These are phyloP conservation scores for Gonapodya sp. DNA, from an alignment of 192 early-diverging fungal species.

Conservation along the genomic window DNA sequence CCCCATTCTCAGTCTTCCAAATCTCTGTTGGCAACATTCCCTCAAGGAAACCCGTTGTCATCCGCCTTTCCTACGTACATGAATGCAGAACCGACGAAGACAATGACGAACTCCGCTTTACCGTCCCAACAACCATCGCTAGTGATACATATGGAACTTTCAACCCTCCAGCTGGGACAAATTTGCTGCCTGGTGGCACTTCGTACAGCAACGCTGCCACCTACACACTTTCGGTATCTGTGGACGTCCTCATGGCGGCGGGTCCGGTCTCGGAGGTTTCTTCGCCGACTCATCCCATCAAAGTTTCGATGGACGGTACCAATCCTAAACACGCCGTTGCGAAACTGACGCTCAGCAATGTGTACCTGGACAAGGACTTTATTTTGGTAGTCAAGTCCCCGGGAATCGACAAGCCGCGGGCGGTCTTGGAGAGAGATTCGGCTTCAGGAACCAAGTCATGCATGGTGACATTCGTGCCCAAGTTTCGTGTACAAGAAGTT, in stretches of 20 bases:
- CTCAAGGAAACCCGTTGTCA: conserved; percentile 19
- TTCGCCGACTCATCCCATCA: conserved; percentile 31
- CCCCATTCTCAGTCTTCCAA: conserved; percentile 28
- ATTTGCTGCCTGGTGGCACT: conserved; percentile 10
- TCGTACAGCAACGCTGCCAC: background rate
- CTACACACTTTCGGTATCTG: background rate
- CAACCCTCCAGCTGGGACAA: background rate
- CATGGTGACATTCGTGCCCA: conserved; percentile 33
- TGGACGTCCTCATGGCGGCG: conserved; percentile 19
- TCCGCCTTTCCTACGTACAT: conserved; percentile 34
- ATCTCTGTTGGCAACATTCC: conserved; percentile 36
- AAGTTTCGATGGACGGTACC: conserved; percentile 13
- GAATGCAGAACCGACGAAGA: conserved; percentile 38
- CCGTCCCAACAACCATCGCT: conserved; percentile 28
- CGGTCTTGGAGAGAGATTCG: conserved; percentile 26
- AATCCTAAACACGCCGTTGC: conserved; percentile 10
- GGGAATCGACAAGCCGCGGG: conserved; percentile 25
- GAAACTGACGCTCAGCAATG: background rate
- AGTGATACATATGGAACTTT: conserved; percentile 26
- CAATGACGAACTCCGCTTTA: conserved; percentile 31
- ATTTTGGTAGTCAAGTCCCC: conserved; percentile 24
- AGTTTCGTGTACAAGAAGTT: conserved; percentile 19
- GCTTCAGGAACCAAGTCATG: conserved; percentile 18
- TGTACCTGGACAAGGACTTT: conserved; percentile 30
- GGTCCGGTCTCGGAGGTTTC: conserved; percentile 25